Evolutionary conservation across 306 rosid species (phyloP).

Genomic region (Fragaria ananassa): DNA sequence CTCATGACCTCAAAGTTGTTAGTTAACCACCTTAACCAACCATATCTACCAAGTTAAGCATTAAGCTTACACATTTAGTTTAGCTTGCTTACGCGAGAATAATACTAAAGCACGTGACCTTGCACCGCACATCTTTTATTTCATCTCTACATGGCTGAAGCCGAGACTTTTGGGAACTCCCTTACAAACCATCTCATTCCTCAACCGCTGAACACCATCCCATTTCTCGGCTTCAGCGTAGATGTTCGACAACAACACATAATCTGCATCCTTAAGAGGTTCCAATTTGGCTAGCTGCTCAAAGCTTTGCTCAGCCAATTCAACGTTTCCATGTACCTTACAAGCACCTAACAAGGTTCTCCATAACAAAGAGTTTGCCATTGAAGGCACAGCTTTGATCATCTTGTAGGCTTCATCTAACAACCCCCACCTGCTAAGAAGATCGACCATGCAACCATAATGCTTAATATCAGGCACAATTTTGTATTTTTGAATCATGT

Average conservation of each 20-base stretch:
- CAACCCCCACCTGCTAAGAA: constrained; percentile 59
- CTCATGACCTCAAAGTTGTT: no score
- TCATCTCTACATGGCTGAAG: constrained; percentile 44
- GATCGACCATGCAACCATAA: constrained; percentile 70
- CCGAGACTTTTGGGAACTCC: constrained; percentile 51
- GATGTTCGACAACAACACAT: constrained; percentile 58
- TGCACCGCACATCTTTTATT: not conserved
- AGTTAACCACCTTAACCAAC: no score
- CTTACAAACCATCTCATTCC: constrained; percentile 44
- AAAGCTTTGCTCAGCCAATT: constrained; percentile 59
- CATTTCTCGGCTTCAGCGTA: constrained; percentile 64
- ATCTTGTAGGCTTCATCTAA: constrained; percentile 51
- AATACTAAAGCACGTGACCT: not conserved
- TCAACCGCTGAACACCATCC: constrained; percentile 58
- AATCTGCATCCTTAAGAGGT: constrained; percentile 54
- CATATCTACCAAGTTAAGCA: no score
- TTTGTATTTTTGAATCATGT: constrained; percentile 39
- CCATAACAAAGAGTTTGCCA: constrained; percentile 46
- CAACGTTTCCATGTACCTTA: constrained; percentile 46
- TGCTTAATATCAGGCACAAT: constrained; percentile 59
- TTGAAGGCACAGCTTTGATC: constrained; percentile 34
- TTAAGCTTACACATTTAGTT: not conserved
- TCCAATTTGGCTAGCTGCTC: constrained; percentile 43
- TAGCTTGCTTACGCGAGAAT: not conserved
- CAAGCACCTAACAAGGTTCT: constrained; percentile 68